Conservation (phyloP, 2,329 filamentous ascomycete genomes). For the Cladosporium oxysporum region DNA sequence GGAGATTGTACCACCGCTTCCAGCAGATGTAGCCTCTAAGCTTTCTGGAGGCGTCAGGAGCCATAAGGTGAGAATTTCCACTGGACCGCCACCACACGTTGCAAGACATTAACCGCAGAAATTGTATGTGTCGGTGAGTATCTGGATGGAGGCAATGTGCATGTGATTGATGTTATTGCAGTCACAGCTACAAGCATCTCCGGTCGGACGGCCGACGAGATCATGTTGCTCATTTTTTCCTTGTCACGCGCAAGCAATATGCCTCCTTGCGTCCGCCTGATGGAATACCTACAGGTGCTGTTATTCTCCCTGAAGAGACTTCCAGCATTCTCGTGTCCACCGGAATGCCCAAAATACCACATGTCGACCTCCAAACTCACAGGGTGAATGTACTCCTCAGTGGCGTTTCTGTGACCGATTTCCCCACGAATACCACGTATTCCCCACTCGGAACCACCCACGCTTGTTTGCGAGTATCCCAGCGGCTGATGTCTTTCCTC, state of each 20-base stretch:
- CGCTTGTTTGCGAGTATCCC: slow-evolving; percentile 51
- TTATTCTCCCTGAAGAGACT: neutral
- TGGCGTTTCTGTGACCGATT: slow-evolving; percentile 38
- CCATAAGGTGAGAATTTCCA: neutral
- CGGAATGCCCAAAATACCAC: neutral
- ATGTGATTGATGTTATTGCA: neutral
- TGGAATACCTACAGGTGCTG: neutral
- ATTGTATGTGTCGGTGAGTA: neutral
- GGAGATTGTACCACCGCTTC: neutral
- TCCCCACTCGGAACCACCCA: slow-evolving; percentile 51
- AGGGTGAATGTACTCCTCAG: slow-evolving; percentile 29
- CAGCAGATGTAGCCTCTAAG: neutral
- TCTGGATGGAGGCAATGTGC: neutral
- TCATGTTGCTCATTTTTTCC: neutral
- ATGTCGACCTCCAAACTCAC: slow-evolving; percentile 2
- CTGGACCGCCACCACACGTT: no score
- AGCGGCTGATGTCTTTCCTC: slow-evolving; percentile 51
- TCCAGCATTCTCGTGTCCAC: neutral
- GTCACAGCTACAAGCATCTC: neutral
- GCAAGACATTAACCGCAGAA: neutral
- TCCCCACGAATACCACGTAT: slow-evolving; percentile 51
- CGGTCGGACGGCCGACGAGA: neutral
- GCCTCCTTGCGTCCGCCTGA: neutral
- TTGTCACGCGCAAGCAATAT: neutral
- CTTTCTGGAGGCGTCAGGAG: neutral